phyloP scores from a whole-genome alignment of 306 rosid species.

The Betula pendula region DNA sequence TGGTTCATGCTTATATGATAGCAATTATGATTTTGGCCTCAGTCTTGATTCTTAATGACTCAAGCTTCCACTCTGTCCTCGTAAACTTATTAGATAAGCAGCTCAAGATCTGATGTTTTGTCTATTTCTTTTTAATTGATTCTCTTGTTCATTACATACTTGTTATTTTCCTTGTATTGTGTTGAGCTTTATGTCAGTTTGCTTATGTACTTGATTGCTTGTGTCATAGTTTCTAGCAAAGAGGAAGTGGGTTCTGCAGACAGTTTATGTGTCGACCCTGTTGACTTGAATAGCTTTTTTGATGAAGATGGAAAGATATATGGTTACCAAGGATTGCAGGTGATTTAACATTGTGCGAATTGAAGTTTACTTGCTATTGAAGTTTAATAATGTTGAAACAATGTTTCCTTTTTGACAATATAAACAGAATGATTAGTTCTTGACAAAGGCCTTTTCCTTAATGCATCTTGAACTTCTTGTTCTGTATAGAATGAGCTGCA shows the following conservation, averaged over 20 bases:
- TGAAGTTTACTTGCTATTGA: too few species aligned
- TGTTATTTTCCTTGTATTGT: not conserved
- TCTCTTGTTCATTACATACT: too few species aligned
- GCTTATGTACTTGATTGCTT: constrained; percentile 11
- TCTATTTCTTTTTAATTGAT: not conserved
- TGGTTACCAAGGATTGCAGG: constrained; percentile 92
- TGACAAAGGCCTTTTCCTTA: not conserved
- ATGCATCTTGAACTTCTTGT: not conserved
- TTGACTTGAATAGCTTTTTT: constrained; percentile 68
- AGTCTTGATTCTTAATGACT: not conserved
- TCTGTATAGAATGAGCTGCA: not conserved
- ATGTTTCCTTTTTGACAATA: not conserved
- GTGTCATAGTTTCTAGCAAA: constrained; percentile 60
- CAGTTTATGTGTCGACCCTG: constrained; percentile 51
- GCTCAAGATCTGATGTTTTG: not conserved
- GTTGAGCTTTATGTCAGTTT: not conserved
- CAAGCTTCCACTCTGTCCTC: not conserved
- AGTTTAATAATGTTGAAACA: not conserved
- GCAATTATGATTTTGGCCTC: not conserved
- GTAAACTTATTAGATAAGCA: not conserved
- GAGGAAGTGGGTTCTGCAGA: constrained; percentile 62
- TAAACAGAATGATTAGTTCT: constrained; percentile 8
- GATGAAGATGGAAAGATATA: constrained; percentile 79
- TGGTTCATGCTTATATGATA: not conserved
- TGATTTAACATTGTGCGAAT: constrained; percentile 19